Conservation (phyloP, 768 basidiomycete species). For the Crucibulum laeve region DNA sequence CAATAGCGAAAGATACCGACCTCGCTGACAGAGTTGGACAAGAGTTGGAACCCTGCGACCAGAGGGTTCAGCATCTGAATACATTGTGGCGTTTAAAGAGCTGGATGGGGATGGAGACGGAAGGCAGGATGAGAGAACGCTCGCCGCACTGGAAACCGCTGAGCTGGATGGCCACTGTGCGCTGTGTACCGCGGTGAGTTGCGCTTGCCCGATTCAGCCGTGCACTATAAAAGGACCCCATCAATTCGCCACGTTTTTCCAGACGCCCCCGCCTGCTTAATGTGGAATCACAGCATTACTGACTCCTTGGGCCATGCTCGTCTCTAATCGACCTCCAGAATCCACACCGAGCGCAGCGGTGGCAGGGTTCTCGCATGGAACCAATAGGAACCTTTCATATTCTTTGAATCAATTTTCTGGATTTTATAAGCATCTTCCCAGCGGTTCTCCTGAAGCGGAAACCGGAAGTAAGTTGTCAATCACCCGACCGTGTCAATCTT, state of each 20-base stretch:
- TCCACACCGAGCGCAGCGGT: no score
- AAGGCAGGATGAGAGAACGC: not conserved
- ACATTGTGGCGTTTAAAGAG: not conserved
- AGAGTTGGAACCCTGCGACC: slow-evolving; percentile 54
- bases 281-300: not conserved
- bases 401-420: no score
- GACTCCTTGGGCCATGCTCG: not conserved
- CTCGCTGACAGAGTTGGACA: slow-evolving; percentile 68
- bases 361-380: no score
- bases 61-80: slow-evolving; percentile 6
- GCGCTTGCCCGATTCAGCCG: not conserved
- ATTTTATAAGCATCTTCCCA: not conserved
- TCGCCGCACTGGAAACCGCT: not conserved
- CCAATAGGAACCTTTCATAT: no score
- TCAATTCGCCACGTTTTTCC: not conserved
- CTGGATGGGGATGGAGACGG: not conserved
- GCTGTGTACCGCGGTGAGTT: not conserved
- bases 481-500: not conserved
- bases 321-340: not conserved
- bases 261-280: not conserved
- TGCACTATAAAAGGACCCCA: not conserved
- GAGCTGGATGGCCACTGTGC: no score
- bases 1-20: slow-evolving; percentile 32
- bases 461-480: not conserved
- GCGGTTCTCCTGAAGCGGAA: not conserved